Conservation (phyloP, 441 rosid genomes). For the Theobroma grandiflorum region DNA sequence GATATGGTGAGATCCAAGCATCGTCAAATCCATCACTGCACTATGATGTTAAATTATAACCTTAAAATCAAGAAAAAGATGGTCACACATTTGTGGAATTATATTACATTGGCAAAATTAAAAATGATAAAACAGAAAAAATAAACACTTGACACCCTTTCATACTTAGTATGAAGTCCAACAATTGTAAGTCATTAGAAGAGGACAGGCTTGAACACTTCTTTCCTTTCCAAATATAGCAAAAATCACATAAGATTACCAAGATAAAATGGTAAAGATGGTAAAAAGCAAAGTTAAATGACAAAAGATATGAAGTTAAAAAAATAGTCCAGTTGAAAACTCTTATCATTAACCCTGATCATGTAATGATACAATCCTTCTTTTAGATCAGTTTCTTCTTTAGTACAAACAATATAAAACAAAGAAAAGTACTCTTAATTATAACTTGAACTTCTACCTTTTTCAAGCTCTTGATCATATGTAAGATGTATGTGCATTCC, state of each 20-base stretch:
- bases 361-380: neutral
- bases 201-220: neutral
- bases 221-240: neutral
- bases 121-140: neutral
- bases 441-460: neutral
- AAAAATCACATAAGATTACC: neutral
- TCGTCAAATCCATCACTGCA: conserved; percentile 26
- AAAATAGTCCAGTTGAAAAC: neutral
- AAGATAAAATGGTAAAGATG: neutral
- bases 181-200: conserved; percentile 5
- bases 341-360: neutral
- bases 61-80: neutral
- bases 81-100: neutral
- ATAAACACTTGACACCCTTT: neutral
- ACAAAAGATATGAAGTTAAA: neutral
- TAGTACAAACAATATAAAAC: neutral
- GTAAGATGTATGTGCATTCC: neutral
- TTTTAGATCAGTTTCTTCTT: neutral
- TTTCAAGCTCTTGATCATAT: neutral
- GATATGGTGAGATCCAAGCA: conserved; percentile 19
- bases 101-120: neutral
- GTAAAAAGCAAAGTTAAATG: neutral
- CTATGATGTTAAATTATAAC: conserved; percentile 9
- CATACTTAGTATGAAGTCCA: neutral
- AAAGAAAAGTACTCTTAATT: neutral